Conservation (phyloP, 2,329 filamentous ascomycete species). For the Xylariomycetidae sp. region DNA sequence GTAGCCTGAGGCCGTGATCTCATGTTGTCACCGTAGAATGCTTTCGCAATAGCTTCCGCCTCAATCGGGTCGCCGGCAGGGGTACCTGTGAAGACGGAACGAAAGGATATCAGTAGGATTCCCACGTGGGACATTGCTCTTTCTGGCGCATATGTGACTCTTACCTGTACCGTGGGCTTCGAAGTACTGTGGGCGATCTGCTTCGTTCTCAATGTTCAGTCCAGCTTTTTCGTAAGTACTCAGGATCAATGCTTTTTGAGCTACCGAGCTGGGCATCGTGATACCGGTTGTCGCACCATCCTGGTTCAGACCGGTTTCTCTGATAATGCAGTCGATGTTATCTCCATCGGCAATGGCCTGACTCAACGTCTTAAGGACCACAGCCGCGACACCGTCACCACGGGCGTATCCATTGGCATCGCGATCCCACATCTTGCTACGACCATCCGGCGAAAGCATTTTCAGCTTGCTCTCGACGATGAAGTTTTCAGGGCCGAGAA, state of each 20-base stretch:
- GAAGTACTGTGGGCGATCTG: slow-evolving; percentile 5
- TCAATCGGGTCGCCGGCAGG: slow-evolving; percentile 4
- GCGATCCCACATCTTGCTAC: slow-evolving; percentile 14
- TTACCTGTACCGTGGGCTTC: slow-evolving; percentile 5
- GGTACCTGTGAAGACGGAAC: no score
- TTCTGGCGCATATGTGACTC: no score
- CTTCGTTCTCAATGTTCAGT: background rate
- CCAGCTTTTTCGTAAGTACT: slow-evolving; percentile 2
- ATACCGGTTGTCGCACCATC: slow-evolving; percentile 7
- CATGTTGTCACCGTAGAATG: background rate
- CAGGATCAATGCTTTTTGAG: slow-evolving; percentile 5
- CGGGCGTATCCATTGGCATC: slow-evolving; percentile 18
- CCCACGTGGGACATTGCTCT: no score
- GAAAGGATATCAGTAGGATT: no score
- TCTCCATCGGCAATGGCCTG: slow-evolving; percentile 30
- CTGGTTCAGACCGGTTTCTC: slow-evolving; percentile 8
- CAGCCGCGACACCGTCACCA: slow-evolving; percentile 16
- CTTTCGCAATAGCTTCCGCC: slow-evolving; percentile 3
- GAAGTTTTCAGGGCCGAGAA: background rate
- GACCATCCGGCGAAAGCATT: slow-evolving; percentile 15
- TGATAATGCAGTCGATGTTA: slow-evolving; percentile 12
- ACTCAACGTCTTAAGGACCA: slow-evolving; percentile 40
- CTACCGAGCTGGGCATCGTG: slow-evolving; percentile 5
- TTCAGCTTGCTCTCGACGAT: slow-evolving; percentile 6
- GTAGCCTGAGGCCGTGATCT: no score